These are phyloP conservation scores for Fragilaria crotonensis DNA, from an alignment of 108 stramenopile species.

Conservation along the genomic window DNA sequence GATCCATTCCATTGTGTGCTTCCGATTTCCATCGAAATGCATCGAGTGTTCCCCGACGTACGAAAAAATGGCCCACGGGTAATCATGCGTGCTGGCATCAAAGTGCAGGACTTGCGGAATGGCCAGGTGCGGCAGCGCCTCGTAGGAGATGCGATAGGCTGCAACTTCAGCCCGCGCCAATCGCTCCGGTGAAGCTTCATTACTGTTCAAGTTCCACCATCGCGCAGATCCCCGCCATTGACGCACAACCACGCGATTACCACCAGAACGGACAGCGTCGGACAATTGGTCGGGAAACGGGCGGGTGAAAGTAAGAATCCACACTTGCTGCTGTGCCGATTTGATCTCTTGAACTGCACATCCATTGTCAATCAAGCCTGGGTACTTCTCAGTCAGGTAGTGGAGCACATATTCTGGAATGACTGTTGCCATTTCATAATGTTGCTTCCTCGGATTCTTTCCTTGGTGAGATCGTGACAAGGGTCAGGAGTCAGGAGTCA, in stretches of 20 bases:
- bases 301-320: conserved; percentile 5
- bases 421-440: no score
- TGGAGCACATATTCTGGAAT: no score
- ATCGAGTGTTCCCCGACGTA: conserved; percentile 25
- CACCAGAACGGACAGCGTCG: conserved; percentile 5
- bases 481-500: no score
- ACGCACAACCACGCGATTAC: conserved; percentile 39
- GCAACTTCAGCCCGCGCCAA: conserved; percentile 59
- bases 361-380: no score
- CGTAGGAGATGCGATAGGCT: conserved; percentile 49
- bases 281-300: background rate
- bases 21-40: background rate
- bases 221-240: conserved; percentile 59
- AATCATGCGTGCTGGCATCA: conserved; percentile 17
- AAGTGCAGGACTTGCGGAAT: conserved; percentile 35
- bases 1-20: conserved; percentile 16
- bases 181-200: conserved; percentile 6
- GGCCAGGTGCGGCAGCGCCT: conserved; percentile 20
- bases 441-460: no score
- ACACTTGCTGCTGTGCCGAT: conserved; percentile 36
- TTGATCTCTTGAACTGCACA: conserved; percentile 11
- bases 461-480: no score
- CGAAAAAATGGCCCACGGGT: conserved; percentile 46
- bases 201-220: conserved; percentile 81
- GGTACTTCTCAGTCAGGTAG: no score